Base-by-base conservation (phyloP, 176 grass and related monocot genomes). In the Typha latifolia region DNA sequence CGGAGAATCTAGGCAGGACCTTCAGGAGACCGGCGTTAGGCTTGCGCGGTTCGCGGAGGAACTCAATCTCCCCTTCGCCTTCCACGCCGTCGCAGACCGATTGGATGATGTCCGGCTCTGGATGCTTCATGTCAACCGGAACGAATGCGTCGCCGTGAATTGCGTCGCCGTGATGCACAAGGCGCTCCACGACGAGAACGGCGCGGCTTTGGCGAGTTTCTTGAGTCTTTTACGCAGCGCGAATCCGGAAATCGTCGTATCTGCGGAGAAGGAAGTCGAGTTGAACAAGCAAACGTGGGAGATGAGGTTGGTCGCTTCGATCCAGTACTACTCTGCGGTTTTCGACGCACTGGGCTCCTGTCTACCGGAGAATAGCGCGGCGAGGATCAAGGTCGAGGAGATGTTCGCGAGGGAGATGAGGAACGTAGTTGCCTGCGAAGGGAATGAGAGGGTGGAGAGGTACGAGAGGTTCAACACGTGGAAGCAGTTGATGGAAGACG, bases 101-200 rank as follows among this genome's bases (percentile, higher is more conserved):
- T 72, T 99, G 32, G 95, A 99, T 73, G 95, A 99, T 51, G 95
- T 99, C 59, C 80, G 95, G 73, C 81, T 99, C 7, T 99, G 95
- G 95, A 99, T 94, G 95, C 90, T 99, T 69, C 89, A 99, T 52
- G 89, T 99, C n/a, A 99, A 99, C 74, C 76, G 86, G 68, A 89
- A 88, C 66, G 95, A 99, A 81, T 63, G 89, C 64, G 81, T 99
- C 11, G 95, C 95, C 37, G 84, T 94, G 3, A 99, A 94, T 62
- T 87, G 86, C 49, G 66, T 90, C 10, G 84, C 89, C 34, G 55
- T 81, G 10, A 82, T 80, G 71, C 95, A 94, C 84, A 85, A 85
- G 31, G 80, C 86, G 14, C 86, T 99, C 47, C 72, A 76, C 56
- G 79, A 93, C 59, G 84, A 82, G 67, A 78, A 62, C 43, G 86